Conservation (phyloP, 2,329 filamentous ascomycete species). For the Colletotrichum sp. region DNA sequence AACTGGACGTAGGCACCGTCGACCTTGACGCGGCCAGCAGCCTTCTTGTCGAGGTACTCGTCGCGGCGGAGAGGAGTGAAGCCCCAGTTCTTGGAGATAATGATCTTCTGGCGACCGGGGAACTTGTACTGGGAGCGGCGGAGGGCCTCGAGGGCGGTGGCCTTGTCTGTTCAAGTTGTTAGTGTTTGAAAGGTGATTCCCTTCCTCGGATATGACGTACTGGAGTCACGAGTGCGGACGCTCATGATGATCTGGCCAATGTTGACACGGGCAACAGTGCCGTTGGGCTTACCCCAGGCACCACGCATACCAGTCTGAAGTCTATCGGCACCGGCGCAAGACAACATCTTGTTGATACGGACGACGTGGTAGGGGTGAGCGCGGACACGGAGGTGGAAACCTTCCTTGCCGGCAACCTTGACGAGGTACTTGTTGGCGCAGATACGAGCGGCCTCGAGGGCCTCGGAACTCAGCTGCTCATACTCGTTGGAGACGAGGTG, state of each 20-base stretch:
- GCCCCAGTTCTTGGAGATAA: slow-evolving; percentile 99
- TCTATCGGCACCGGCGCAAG: slow-evolving; percentile 99
- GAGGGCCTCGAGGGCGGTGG: slow-evolving; percentile 95
- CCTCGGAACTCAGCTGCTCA: slow-evolving; percentile 99
- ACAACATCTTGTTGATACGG: slow-evolving; percentile 99
- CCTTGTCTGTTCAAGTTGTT: slow-evolving; percentile 69
- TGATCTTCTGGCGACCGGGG: slow-evolving; percentile 99
- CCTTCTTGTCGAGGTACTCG: slow-evolving; percentile 96
- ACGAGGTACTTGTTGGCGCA: slow-evolving; percentile 99
- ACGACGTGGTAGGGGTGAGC: slow-evolving; percentile 99
- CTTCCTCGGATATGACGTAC: slow-evolving; percentile 55
- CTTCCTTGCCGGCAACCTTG: slow-evolving; percentile 75
- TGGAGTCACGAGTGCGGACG: slow-evolving; percentile 93
- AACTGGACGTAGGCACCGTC: slow-evolving; percentile 99
- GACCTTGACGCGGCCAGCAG: slow-evolving; percentile 90
- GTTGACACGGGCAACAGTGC: slow-evolving; percentile 99
- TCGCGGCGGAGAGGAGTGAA: slow-evolving; percentile 98
- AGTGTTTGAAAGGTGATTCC: slow-evolving; percentile 19
- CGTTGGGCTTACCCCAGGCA: slow-evolving; percentile 99
- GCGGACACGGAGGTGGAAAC: slow-evolving; percentile 78
- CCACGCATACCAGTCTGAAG: slow-evolving; percentile 99
- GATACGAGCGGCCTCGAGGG: slow-evolving; percentile 99
- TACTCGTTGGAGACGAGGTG: slow-evolving; percentile 99
- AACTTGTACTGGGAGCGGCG: slow-evolving; percentile 99
- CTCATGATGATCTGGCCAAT: slow-evolving; percentile 99